Base-by-base conservation (phyloP, 495 filamentous ascomycete species). In the Platismatia glauca region DNA sequence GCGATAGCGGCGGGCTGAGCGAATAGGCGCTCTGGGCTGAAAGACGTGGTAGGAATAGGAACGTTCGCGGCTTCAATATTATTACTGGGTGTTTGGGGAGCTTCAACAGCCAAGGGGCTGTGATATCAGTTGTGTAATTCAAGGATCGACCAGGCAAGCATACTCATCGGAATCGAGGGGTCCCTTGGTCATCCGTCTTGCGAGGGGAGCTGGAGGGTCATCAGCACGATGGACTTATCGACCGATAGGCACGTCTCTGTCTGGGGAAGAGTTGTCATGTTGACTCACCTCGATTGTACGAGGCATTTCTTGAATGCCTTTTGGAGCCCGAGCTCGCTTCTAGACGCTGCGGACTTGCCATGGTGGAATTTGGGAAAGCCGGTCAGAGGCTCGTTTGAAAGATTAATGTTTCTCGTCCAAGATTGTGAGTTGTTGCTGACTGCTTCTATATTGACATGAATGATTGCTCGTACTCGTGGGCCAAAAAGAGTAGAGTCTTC, bases 111-210 rank as follows among this genome's bases (percentile, higher is more conserved):
- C 65, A 55, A n/a, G 59, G 59, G 65, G 53, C 63, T 67, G 64
- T 35, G 31, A 46, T 46, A 65, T 75, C 50, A 76, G 58, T 57
- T 52, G 48, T 29, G 52, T 37, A 29, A 35, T 53, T 9, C 44
- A 58, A 61, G 34, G 15, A 16, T 18, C 18, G 3, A 33, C 34
- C 52, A 35, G 58, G 39, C 9, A 15, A 46, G 60, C 75, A 70
- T 73, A 81, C 79, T 81, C 77, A 38, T 79, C 79, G 63, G 67
- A 66, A 70, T 82, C 78, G 61, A 82, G 67, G 24, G 81, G 81
- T 43, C 78, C 79, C 68, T 76, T 81, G 3, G 80, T 82, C 34
- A 76, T 75, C 64, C 78, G 78, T 68, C 80, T 77, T 64, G 78
- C 75, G 52, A 78, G 74, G 55, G 75, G 74, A 66, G 77, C 77